phyloP scores from a whole-genome alignment of 202 grass and related monocot genomes.

The Setaria viridis region DNA sequence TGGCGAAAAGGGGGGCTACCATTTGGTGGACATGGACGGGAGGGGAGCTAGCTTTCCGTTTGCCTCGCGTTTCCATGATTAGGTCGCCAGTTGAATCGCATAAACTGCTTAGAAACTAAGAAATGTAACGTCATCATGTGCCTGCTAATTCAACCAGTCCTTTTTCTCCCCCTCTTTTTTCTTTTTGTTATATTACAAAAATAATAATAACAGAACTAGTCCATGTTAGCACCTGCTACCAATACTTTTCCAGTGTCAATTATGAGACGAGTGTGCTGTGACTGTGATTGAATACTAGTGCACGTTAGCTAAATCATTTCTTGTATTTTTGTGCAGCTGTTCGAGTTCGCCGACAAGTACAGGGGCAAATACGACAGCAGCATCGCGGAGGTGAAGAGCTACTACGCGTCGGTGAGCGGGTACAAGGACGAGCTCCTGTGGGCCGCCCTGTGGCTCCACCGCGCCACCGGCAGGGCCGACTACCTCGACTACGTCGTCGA shows the following conservation, averaged over 20 bases:
- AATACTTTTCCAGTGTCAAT: slow-evolving; percentile 27
- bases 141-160: slow-evolving; percentile 40
- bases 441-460: slow-evolving; percentile 94
- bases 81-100: slow-evolving; percentile 61
- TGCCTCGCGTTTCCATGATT: slow-evolving; percentile 52
- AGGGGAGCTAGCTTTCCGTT: slow-evolving; percentile 22
- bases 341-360: slow-evolving; percentile 88
- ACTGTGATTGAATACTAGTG: neutral
- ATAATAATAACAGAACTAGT: neutral
- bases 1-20: neutral
- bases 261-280: neutral
- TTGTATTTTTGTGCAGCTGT: slow-evolving; percentile 46
- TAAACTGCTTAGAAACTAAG: slow-evolving; percentile 48
- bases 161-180: neutral
- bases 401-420: slow-evolving; percentile 92
- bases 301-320: slow-evolving; percentile 25
- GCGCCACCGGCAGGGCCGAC: slow-evolving; percentile 55
- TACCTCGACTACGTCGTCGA: slow-evolving; percentile 84
- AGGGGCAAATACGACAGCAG: slow-evolving; percentile 87
- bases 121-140: slow-evolving; percentile 50
- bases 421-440: slow-evolving; percentile 96
- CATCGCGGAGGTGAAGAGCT: slow-evolving; percentile 88
- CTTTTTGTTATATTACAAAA: neutral
- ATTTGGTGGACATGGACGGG: slow-evolving; percentile 48
- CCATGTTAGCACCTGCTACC: slow-evolving; percentile 22